Evolutionary conservation across 805 yeast genomes (phyloP).

Genomic region (Saccharomycopsis synnaedendra): DNA sequence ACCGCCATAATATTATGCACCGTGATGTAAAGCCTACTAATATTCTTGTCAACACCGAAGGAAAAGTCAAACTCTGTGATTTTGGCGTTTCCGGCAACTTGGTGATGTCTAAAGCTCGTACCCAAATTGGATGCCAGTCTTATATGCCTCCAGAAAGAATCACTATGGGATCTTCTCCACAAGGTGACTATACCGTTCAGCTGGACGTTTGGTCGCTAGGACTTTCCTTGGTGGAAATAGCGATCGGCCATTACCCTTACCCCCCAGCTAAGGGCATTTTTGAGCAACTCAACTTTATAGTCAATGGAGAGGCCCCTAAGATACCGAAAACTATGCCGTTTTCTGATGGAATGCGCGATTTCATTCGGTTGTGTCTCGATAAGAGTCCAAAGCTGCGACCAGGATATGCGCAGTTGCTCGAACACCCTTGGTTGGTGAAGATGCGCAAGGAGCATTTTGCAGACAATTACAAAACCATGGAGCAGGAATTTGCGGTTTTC

Average conservation of each 20-base stretch:
- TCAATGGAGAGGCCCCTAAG: conserved; percentile 89
- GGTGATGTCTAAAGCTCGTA: conserved; percentile 89
- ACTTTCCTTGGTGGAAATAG: conserved; percentile 73
- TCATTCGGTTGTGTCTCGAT: conserved; percentile 65
- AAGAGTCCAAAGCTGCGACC: conserved; percentile 80
- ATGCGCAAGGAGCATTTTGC: conserved; percentile 21
- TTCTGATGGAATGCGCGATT: conserved; percentile 68
- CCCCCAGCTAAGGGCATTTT: conserved; percentile 90
- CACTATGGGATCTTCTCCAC: conserved; percentile 44
- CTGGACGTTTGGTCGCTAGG: conserved; percentile 96
- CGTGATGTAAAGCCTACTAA: conserved; percentile 97
- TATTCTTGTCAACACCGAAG: conserved; percentile 68
- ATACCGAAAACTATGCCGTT: conserved; percentile 48
- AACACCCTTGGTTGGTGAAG: conserved; percentile 68
- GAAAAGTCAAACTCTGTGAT: conserved; percentile 88
- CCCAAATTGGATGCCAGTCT: conserved; percentile 95
- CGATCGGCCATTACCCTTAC: conserved; percentile 90
- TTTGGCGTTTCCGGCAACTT: conserved; percentile 94
- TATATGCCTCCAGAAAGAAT: conserved; percentile 99
- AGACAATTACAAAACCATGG: conserved; percentile 8
- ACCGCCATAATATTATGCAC: conserved; percentile 84
- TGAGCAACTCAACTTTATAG: conserved; percentile 89
- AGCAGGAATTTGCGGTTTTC: conserved; percentile 19
- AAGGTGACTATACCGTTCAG: conserved; percentile 61
- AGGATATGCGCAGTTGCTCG: conserved; percentile 58